Evolutionary conservation across 139 green algal genomes (phyloP).

Genomic region (Parachlorella kessleri): DNA sequence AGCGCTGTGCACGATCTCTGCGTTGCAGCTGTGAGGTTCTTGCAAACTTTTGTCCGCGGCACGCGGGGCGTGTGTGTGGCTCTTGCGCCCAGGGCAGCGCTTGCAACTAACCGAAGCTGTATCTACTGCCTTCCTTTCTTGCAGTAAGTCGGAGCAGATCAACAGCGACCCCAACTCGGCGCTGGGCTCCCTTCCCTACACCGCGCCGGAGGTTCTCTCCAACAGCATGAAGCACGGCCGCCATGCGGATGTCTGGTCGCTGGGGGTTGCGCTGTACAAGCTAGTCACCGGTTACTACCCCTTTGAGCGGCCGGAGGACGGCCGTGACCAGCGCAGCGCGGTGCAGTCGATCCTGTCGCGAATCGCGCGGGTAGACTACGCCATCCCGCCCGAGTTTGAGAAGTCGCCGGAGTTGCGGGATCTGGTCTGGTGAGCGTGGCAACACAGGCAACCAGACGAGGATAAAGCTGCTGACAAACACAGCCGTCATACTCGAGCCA

Average conservation of each 20-base stretch:
- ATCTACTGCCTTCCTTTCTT: background rate
- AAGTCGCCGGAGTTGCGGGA: constrained; percentile 28
- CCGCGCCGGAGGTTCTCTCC: constrained; percentile 41
- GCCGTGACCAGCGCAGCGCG: constrained; percentile 5
- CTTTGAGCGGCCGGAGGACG: constrained; percentile 43
- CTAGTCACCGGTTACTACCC: constrained; percentile 40
- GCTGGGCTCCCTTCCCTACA: constrained; percentile 45
- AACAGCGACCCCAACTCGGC: constrained; percentile 45
- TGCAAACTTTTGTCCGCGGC: no score
- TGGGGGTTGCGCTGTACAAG: constrained; percentile 50
- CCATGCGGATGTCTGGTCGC: constrained; percentile 44
- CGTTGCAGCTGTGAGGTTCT: no score
- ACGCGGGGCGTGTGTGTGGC: no score
- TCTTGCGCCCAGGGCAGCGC: no score
- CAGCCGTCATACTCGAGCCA: no score
- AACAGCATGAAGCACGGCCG: constrained; percentile 28
- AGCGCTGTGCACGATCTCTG: no score
- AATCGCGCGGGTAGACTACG: constrained; percentile 44
- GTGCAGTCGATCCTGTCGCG: constrained; percentile 30
- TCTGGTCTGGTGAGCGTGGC: constrained; percentile 30
- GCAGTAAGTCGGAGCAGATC: constrained; percentile 46
- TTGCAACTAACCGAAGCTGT: no score
- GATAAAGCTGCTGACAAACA: no score
- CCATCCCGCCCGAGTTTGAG: constrained; percentile 19
- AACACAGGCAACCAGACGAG: no score